Percentiles rank a stretch among this genome's conserved stretches.
These are phyloP conservation scores for Hortiboletus flavorubellus DNA, from an alignment of 768 basidiomycete species.

Conservation along the genomic window DNA sequence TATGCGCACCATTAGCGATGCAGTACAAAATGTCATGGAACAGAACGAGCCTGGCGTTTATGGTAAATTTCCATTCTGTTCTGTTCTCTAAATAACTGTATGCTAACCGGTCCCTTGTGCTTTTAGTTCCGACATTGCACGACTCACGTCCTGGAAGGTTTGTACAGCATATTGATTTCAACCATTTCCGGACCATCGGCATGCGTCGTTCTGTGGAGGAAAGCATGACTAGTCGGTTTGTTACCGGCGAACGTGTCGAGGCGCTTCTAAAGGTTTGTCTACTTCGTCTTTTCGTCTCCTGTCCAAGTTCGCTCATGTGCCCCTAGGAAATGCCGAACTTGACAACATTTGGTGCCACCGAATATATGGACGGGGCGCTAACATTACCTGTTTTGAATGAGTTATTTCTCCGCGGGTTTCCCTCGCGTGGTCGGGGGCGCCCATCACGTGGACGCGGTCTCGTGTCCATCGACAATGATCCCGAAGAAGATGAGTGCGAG, in stretches of 20 bases:
- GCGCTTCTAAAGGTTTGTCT: constrained; percentile 67
- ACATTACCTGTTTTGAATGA: constrained; percentile 84
- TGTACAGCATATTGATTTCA: constrained; percentile 88
- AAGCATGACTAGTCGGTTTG: constrained; percentile 85
- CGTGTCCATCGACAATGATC: constrained; percentile 49
- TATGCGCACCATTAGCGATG: constrained; percentile 73
- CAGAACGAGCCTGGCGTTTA: constrained; percentile 66
- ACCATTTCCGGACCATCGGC: constrained; percentile 95
- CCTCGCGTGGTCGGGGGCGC: constrained; percentile 66
- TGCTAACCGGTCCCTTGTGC: constrained; percentile 1
- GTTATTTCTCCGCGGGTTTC: constrained; percentile 80
- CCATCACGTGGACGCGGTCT: constrained; percentile 61
- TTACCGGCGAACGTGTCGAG: constrained; percentile 83
- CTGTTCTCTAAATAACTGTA: neutral
- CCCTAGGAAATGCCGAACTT: constrained; percentile 85
- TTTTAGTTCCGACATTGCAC: constrained; percentile 59
- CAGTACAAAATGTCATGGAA: constrained; percentile 68
- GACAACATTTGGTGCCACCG: constrained; percentile 88
- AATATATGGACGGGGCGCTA: constrained; percentile 96
- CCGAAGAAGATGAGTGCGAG: constrained; percentile 75
- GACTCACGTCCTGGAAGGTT: constrained; percentile 77
- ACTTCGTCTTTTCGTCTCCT: constrained; percentile 1
- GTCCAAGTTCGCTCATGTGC: constrained; percentile 2
- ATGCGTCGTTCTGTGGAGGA: constrained; percentile 92
- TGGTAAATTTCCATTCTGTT: constrained; percentile 41